Percentiles rank a stretch among this genome's conserved stretches.
Conservation (phyloP, 2,329 filamentous ascomycete genomes). For the Neoarthrinium moseri region DNA sequence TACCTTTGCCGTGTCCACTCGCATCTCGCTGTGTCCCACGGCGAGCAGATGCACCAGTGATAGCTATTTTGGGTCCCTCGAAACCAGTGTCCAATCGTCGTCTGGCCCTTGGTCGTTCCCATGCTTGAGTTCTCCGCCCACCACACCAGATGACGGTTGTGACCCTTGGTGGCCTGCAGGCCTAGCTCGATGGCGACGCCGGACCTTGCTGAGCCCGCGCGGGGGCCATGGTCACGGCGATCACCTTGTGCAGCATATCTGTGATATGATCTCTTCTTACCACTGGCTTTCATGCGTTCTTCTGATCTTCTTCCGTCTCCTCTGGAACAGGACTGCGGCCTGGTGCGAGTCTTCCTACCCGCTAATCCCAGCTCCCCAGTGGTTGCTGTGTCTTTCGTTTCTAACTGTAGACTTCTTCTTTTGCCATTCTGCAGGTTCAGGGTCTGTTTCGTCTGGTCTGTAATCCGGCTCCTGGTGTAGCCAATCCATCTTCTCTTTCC, state of each 20-base stretch:
- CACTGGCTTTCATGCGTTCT: constrained; percentile 25
- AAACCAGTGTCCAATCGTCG: constrained; percentile 19
- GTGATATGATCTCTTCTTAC: constrained; percentile 22
- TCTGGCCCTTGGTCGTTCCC: constrained; percentile 4
- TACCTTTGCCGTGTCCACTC: constrained; percentile 12
- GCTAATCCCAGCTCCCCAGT: constrained; percentile 24
- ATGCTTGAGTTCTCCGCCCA: constrained; percentile 9
- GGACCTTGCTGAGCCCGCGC: constrained; percentile 29
- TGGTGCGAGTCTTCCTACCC: constrained; percentile 27
- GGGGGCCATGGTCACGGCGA: constrained; percentile 19
- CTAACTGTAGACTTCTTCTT: constrained; percentile 27
- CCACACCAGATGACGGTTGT: constrained; percentile 15
- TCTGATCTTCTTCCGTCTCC: constrained; percentile 23
- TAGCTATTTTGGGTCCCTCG: constrained; percentile 14
- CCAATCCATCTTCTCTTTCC: constrained; percentile 19
- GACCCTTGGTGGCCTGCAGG: constrained; percentile 25
- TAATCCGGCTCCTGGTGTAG: constrained; percentile 33
- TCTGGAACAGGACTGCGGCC: constrained; percentile 27
- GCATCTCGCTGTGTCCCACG: constrained; percentile 8
- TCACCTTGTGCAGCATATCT: constrained; percentile 16
- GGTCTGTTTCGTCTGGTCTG: constrained; percentile 44
- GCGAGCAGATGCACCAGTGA: constrained; percentile 16
- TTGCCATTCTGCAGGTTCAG: constrained; percentile 35
- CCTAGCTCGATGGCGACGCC: constrained; percentile 24
- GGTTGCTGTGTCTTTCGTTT: constrained; percentile 29